Evolutionary conservation across 331 rosid species (phyloP), one percentile per base, ranked within the genome.

Genomic region (Saraca asoca): DNA sequence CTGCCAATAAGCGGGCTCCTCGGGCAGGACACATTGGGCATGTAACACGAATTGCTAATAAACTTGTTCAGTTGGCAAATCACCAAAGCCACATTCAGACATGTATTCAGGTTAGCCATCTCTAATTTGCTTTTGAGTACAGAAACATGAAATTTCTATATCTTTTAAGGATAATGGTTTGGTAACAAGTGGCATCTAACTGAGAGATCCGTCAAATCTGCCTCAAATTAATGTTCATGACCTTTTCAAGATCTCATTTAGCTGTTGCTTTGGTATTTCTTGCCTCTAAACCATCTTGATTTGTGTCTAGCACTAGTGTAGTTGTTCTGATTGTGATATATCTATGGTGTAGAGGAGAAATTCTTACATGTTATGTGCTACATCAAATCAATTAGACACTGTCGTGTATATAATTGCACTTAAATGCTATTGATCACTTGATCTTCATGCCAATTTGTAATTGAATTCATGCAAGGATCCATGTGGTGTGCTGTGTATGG

Each of bases 11-110:
- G 68, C 79, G 9, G 66, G 80, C 88, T 7, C 91, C 95, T 46
- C 89, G 93, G 68, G 86, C 69, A 5, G 96, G 99, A 72, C 86
- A 94, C 81, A 70, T 90, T 59, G 99, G 99, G 19, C 97, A 94
- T 75, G 83, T 89, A 37, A 88, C 96, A 18, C 82, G 89, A 50
- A 74, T 88, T 70, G 81, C 84, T 70, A 94, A 86, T 77, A 90
- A 88, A 82, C 85, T 94, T 72, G 54, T 86, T 79, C 91, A 90
- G 50, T 56, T 90, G 77, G 89, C 82, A 65, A 83, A 80, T 74
- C 73, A 75, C 74, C 95, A 80, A 74, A 83, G 88, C 76, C 57
- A 43, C 48, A 72, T 94, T 75, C 83, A 80, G 68, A 73, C 88
- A 64, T 75, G 52, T 83, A 91, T 94, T 64, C 89, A 86, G 99